Base-by-base conservation (phyloP, 2,329 filamentous ascomycete genomes). In the Paecilomyces niveus region DNA sequence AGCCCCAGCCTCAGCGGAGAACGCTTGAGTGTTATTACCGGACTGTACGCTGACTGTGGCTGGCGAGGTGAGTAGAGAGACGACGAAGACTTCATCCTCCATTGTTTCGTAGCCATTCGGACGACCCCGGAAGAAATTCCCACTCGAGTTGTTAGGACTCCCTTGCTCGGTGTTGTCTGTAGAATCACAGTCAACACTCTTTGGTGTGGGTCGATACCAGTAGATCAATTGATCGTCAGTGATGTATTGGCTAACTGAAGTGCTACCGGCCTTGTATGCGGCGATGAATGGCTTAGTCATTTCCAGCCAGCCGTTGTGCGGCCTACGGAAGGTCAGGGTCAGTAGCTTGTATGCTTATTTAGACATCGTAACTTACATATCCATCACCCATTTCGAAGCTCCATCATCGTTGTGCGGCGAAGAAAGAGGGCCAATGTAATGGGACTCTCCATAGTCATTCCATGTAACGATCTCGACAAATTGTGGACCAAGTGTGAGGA, bases 361-460 rank as follows among this genome's bases (percentile, higher is more conserved):
- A 49, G 31, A 31, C 29, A 9, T 5, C 21, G 18, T 29, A 9
- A 65, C 72, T 67, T 58, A 76, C 78, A 80, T 80, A 35, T 79
- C 78, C 64, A 79, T 80, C 1, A 70, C 70, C 79, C 78, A 81
- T 62, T 81, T 80, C 11, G 78, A 80, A n/a, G 70, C 65, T 0
- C 74, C 73, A 50, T 74, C 71, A 22, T 74, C 70, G 2, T 64
- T 72, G 57, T 70, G 70, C 6, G 72, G 71, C 8, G 75, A 79
- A 13, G 71, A 72, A 21, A 82, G 66, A 1, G 80, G 81, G 0
- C 78, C 80, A 18, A 83, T 74, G 63, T 84, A 83, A 63, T 84
- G 81, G 15, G 77, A 81, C 64, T 84, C 82, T 33, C 82, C 82
- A 54, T 80, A 83, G 64, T 84, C 78, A 55, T 80, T 80, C 77